A percentile compares a stretch with the other conserved stretches of the same genome.
Evolutionary conservation across 352 stramenopile species (phyloP).

Genomic region (Phytopythium boreale): DNA sequence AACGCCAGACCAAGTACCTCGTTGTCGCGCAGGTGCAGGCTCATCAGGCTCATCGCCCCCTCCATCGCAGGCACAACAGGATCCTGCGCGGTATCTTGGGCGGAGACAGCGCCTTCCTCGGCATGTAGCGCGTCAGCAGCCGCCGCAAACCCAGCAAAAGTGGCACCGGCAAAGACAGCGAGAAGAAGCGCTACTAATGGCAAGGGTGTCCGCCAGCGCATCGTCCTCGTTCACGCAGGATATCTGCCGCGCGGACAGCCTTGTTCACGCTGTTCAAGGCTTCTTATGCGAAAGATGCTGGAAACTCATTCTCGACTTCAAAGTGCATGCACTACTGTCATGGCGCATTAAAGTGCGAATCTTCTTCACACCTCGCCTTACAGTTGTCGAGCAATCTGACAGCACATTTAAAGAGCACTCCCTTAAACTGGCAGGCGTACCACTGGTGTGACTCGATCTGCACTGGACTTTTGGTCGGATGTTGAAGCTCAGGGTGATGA

Average conservation of each 20-base stretch:
- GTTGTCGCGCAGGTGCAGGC: background rate
- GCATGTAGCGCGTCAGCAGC: background rate
- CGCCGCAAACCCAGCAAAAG: background rate
- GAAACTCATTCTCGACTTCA: no score
- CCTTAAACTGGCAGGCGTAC: no score
- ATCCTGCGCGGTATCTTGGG: background rate
- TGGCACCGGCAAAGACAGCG: background rate
- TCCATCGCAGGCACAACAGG: background rate
- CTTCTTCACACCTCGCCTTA: no score
- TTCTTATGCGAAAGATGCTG: no score
- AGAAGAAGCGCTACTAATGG: background rate
- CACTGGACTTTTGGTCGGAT: no score
- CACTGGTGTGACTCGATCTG: no score
- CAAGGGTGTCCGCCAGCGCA: background rate
- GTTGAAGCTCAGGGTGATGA: no score
- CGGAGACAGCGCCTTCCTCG: background rate
- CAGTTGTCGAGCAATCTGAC: no score
- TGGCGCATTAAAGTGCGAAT: no score
- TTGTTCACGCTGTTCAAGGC: background rate
- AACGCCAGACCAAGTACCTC: slow-evolving; percentile 27
- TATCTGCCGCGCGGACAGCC: background rate
- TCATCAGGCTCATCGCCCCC: background rate
- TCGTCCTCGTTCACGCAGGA: background rate
- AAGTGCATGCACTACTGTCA: no score
- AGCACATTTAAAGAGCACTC: no score